Percentiles rank a stretch among this genome's conserved stretches.
phyloP scores from a whole-genome alignment of 148 eudicot species.

The Gaultheria prostrata region DNA sequence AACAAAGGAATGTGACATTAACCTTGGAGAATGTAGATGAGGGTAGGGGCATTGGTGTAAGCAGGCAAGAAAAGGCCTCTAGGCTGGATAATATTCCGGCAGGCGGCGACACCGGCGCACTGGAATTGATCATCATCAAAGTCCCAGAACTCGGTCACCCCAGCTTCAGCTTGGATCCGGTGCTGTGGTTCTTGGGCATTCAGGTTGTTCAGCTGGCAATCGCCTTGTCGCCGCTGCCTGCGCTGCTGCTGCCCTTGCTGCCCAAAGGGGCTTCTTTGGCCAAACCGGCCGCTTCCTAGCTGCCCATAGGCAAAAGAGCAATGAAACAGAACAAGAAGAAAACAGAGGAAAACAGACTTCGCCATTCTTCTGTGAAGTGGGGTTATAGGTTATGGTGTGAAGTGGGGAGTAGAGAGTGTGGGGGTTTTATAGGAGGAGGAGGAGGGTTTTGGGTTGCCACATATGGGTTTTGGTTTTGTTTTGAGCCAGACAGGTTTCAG shows the following conservation, averaged over 20 bases:
- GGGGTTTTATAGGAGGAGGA: conserved; percentile 33
- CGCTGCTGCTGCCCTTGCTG: background rate
- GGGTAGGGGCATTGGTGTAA: conserved; percentile 49
- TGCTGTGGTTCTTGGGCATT: conserved; percentile 50
- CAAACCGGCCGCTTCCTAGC: conserved; percentile 14
- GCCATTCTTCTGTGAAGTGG: conserved; percentile 29
- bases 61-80: conserved; percentile 70
- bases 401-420: conserved; percentile 40
- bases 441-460: conserved; percentile 33
- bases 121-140: conserved; percentile 44
- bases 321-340: conserved; percentile 36
- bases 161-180: conserved; percentile 53
- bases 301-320: conserved; percentile 28
- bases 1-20: background rate
- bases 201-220: conserved; percentile 46
- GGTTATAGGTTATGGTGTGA: conserved; percentile 1
- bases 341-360: conserved; percentile 29
- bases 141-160: conserved; percentile 67
- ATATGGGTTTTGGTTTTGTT: conserved; percentile 11
- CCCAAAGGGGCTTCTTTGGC: background rate
- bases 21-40: conserved; percentile 61
- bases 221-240: conserved; percentile 19
- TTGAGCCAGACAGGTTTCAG: conserved; percentile 33
- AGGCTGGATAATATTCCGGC: conserved; percentile 46
- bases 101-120: conserved; percentile 62